Conservation (phyloP, 225 moss, liverwort and hornwort genomes). For the Marchantia paleacea region DNA sequence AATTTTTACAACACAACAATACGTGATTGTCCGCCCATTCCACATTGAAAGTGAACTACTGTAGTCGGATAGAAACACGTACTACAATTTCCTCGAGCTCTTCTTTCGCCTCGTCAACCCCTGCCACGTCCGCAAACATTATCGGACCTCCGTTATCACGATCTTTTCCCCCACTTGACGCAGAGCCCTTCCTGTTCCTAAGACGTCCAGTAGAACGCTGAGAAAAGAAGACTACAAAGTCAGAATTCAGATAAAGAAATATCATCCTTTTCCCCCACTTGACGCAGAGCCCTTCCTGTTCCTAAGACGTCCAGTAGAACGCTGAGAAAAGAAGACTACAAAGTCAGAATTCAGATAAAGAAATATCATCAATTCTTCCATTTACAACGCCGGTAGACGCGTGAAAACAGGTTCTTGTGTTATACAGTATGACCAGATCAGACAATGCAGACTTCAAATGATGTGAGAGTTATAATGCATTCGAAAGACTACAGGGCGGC, state of each 20-base stretch:
- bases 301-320: constrained; percentile 86
- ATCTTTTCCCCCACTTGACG: constrained; percentile 80
- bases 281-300: constrained; percentile 66
- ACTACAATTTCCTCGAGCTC: constrained; percentile 99
- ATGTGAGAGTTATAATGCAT: too few species aligned
- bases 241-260: not conserved
- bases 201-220: constrained; percentile 94
- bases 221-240: not conserved
- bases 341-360: not conserved
- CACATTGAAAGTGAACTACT: not conserved
- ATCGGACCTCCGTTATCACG: constrained; percentile 68
- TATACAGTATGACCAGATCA: too few species aligned
- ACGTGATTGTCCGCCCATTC: not conserved
- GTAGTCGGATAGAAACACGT: constrained; percentile 30
- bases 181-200: constrained; percentile 67
- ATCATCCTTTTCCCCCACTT: constrained; percentile 62
- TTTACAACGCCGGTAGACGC: too few species aligned
- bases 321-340: constrained; percentile 40
- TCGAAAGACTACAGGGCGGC: too few species aligned
- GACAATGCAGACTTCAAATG: too few species aligned
- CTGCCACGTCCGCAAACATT: constrained; percentile 95
- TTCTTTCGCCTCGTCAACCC: constrained; percentile 97
- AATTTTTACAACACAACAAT: constrained; percentile 10
- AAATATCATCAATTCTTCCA: not conserved
- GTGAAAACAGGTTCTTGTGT: too few species aligned